Base-by-base conservation (phyloP, 1,284 basidiomycete species). In the Tylopilus orsonianus region DNA sequence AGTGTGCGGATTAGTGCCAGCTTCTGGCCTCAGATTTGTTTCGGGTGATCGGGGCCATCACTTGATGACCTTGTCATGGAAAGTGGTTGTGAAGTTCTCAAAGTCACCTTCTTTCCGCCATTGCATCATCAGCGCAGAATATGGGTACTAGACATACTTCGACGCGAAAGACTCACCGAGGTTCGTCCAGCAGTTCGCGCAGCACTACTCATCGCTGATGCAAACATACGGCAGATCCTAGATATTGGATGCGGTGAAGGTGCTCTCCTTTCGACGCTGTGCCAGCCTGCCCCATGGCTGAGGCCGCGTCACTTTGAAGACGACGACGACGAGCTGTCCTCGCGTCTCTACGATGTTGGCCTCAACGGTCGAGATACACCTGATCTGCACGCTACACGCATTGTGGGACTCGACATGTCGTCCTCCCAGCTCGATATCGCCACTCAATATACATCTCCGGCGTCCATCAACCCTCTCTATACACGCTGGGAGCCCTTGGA, bases 221-320 rank as follows among this genome's bases (percentile, higher is more conserved):
- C 38, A 42, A 48, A 37, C 29, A 12, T 41, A 26, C 57, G n/a
- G n/a, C n/a, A 90, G 90, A 75, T 91, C 10, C 69, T 91, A 37
- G 90, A 93, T 57, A 71, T 90, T 20, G 90, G 90, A 5, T 93
- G 90, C 56, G 90, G 89, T 32, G 81, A 87, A 68, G 90, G 90
- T 20, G 73, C 81, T 38, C 74, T 92, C 8, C 75, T 92, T n/a
- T 64, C 71, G 1, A 78, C 81, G 12, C 78, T 93, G 14, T 80
- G 79, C 54, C 80, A 87, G 60, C 82, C 89, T 0, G 80, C 90
- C 3, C 80, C 83, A 2, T 86, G 84, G 78, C 75, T 85, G 13
- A 68, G 68, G 26, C 54, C 56, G 18, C 57, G 56, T 5, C 52
- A 32, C 61, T 74, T 35, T 55, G 67, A 44, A 61, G 48, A 53